Base-by-base conservation (phyloP, 2,329 filamentous ascomycete genomes). In the Fusarium bulbicola region DNA sequence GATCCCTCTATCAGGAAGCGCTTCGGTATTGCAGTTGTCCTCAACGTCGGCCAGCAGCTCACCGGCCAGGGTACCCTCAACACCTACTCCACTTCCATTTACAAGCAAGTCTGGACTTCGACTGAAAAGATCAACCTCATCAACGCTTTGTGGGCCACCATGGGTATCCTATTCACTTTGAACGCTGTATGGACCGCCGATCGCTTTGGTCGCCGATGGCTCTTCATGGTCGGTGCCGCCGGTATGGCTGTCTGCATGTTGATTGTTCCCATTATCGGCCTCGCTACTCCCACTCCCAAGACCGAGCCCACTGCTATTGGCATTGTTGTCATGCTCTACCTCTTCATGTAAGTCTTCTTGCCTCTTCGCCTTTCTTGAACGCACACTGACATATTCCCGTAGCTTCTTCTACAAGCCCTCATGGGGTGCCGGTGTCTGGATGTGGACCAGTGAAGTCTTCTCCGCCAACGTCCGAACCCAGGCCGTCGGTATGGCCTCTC, bases 131-230 rank as follows among this genome's bases (percentile, higher is more conserved):
- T 93, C 79, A 90, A 90, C 70, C 85, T 93, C 37, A 93, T 93
- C 85, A 93, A 93, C 79, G 92, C 92, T 8, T 84, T 93, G 60
- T 93, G 93, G 79, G 91, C 91, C 45, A 93, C 91, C 11, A 92
- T 91, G 73, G 90, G 90, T 63, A 93, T 93, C 70, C 68, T 93
- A 28, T 93, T 93, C 81, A 93, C 92, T 0, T 84, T 93, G 49
- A 93, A 93, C 74, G 91, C 92, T 20, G 88, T 91, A 42, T 93
- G 92, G 91, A 92, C 91, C 9, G 90, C 92, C 39, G 92, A 93
- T 79, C 87, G 91, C 56, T 93, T 91, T 73, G 92, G 92, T 42
- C 87, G 92, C 59, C 91, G 91, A 75, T 91, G 91, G 84, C 84
- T 93, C 65, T 86, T 94, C 76, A 90, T 93, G 63, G 85, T 90